Base-by-base conservation (phyloP, 345 rosid species). In the Gossypium ekmanianum region DNA sequence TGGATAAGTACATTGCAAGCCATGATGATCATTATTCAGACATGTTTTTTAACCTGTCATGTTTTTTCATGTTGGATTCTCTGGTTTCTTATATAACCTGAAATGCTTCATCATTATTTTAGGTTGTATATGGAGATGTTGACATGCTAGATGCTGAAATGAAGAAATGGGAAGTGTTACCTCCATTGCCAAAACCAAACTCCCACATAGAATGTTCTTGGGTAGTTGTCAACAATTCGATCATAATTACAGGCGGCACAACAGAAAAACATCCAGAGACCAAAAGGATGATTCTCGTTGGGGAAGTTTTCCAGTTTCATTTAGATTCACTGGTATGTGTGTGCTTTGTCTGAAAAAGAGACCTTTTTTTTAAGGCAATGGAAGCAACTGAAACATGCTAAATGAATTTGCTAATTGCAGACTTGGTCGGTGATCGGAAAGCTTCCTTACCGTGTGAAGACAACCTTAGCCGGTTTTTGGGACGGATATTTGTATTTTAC, bases 141-240 rank as follows among this genome's bases (percentile, higher is more conserved):
- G 92, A 92, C 83, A 88, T 90, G 97, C 83, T 94, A 69, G 97
- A 92, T 75, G 71, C 73, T 64, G 84, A 84, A 57, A 89, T 84
- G 94, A 87, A 88, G 82, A 68, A 68, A 68, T 94, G 98, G 98
- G 81, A 82, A 77, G 67, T 67, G 70, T 77, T 91, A 68, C 86
- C 93, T 58, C 79, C 91, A 44, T 84, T 94, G 97, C 97, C 97
- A 55, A 92, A 92, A 81, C 88, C 92, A 12, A 76, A 88, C 82
- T 92, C 97, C 34, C 98, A 92, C 73, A 89, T 92, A 52, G 98
- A 92, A 80, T 88, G 83, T 16, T 82, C 97, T 4, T 94, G 98
- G 98, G 87, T 88, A 41, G 70, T 89, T 0, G 84, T 86, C 66
- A 94, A 92, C 84, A 89, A 89, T 83, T 92, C 97, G 14, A 84